These are phyloP conservation scores for Podila verticillata DNA, from an alignment of 192 early-diverging fungal genomes.

Conservation along the genomic window DNA sequence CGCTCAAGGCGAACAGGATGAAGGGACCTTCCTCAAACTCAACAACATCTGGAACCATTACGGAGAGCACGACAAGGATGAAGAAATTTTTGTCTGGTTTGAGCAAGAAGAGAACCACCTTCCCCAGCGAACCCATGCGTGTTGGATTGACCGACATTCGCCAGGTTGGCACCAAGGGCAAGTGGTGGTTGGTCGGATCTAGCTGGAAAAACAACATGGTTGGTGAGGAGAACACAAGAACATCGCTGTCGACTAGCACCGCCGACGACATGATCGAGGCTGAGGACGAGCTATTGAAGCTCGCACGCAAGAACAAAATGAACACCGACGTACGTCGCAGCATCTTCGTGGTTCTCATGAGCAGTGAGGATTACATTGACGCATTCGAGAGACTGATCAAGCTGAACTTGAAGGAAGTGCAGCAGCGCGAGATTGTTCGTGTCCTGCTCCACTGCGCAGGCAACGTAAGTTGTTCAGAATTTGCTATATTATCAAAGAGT, in stretches of 20 bases:
- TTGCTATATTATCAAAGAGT: background rate
- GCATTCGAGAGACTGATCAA: conserved; percentile 88
- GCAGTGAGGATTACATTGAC: conserved; percentile 95
- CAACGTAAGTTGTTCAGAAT: conserved; percentile 59
- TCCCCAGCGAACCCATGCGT: conserved; percentile 79
- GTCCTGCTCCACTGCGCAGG: conserved; percentile 92
- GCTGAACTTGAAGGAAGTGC: conserved; percentile 87
- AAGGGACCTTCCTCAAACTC: conserved; percentile 60
- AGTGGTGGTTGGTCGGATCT: conserved; percentile 98
- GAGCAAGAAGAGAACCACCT: conserved; percentile 61
- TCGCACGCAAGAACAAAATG: conserved; percentile 92
- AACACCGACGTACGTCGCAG: conserved; percentile 94
- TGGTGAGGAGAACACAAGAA: conserved; percentile 52
- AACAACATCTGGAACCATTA: conserved; percentile 58
- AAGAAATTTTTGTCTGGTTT: conserved; percentile 83
- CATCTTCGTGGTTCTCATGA: conserved; percentile 93
- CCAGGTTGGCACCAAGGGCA: conserved; percentile 79
- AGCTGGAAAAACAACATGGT: conserved; percentile 87
- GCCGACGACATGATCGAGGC: conserved; percentile 55
- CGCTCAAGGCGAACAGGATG: conserved; percentile 93
- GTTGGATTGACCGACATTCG: conserved; percentile 88
- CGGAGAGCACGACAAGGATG: conserved; percentile 74
- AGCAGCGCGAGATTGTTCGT: conserved; percentile 94
- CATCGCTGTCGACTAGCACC: conserved; percentile 36
- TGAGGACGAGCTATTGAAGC: conserved; percentile 72